Conservation (phyloP, 805 yeast species). For the Hanseniaspora mollemarum region DNA sequence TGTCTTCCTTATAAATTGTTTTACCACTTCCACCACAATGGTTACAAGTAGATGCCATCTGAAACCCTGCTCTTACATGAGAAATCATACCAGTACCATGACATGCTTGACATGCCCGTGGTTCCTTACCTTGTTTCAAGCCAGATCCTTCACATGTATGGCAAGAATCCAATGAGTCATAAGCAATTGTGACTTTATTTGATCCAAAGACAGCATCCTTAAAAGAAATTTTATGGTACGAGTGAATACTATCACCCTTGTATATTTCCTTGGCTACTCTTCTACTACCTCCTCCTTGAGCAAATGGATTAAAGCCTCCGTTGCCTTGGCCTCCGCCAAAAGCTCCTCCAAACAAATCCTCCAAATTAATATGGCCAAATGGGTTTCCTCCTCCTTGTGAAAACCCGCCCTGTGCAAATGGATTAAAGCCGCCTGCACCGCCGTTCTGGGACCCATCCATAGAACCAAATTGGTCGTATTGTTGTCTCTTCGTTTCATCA, state of each 20-base stretch:
- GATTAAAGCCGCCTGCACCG: slow-evolving; percentile 34
- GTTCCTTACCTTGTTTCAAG: slow-evolving; percentile 59
- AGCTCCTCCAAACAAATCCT: slow-evolving; percentile 52
- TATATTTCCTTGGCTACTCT: slow-evolving; percentile 53
- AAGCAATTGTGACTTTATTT: slow-evolving; percentile 50
- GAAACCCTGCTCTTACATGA: slow-evolving; percentile 85
- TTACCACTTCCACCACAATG: slow-evolving; percentile 87
- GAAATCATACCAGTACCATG: slow-evolving; percentile 88
- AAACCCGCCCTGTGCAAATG: slow-evolving; percentile 36
- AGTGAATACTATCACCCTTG: slow-evolving; percentile 81
- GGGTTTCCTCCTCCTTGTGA: slow-evolving; percentile 34
- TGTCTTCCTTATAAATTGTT: slow-evolving; percentile 50
- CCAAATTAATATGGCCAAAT: slow-evolving; percentile 43
- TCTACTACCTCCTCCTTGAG: slow-evolving; percentile 25
- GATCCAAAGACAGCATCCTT: slow-evolving; percentile 82
- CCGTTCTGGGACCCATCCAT: slow-evolving; percentile 62
- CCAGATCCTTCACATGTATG: slow-evolving; percentile 76
- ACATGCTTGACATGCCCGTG: slow-evolving; percentile 72
- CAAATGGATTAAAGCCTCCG: slow-evolving; percentile 17
- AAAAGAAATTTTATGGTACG: slow-evolving; percentile 59
- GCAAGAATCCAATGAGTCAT: slow-evolving; percentile 67
- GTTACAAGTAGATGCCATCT: slow-evolving; percentile 87
- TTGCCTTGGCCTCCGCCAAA: slow-evolving; percentile 31
- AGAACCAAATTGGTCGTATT: slow-evolving; percentile 86
- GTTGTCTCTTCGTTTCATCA: slow-evolving; percentile 72